phyloP scores from a whole-genome alignment of 2,329 filamentous ascomycete species.

The Colletotrichum phormii region DNA sequence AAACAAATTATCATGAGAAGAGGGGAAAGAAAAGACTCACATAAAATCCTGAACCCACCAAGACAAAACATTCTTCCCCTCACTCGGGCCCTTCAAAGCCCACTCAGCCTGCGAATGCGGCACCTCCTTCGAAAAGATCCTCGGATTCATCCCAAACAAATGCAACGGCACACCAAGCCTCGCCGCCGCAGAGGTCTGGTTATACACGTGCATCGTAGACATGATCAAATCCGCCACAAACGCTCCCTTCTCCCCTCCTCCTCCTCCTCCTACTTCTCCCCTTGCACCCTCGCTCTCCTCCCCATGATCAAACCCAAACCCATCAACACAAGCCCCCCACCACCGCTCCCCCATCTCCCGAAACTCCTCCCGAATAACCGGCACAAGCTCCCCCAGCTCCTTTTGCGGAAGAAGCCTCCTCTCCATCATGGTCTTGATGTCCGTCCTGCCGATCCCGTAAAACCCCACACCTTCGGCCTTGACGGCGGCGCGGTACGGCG shows the following conservation, averaged over 20 bases:
- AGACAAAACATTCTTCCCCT: conserved; percentile 8
- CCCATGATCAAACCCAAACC: background rate
- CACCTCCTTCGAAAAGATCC: conserved; percentile 26
- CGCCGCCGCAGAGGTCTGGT: conserved; percentile 55
- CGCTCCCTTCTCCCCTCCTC: background rate
- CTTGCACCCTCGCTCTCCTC: background rate
- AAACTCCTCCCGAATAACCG: conserved; percentile 28
- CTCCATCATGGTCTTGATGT: conserved; percentile 39
- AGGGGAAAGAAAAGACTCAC: background rate
- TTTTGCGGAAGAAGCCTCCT: conserved; percentile 28
- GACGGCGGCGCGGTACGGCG: conserved; percentile 53
- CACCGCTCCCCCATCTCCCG: conserved; percentile 38
- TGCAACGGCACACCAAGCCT: conserved; percentile 70
- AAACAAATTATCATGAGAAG: background rate
- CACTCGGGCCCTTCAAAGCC: conserved; percentile 7
- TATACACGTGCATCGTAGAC: conserved; percentile 42
- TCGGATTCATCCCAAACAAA: conserved; percentile 72
- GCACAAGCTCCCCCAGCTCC: conserved; percentile 35
- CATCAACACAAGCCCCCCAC: conserved; percentile 39
- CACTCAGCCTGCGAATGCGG: conserved; percentile 32
- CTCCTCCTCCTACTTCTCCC: background rate
- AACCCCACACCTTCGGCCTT: conserved; percentile 51
- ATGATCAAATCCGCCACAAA: conserved; percentile 43
- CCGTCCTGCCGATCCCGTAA: conserved; percentile 54
- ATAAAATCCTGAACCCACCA: conserved; percentile 29